A percentile compares a stretch with the other conserved stretches of the same genome.
These are phyloP conservation scores for Astrothelium macrocarpum DNA, from an alignment of 495 filamentous ascomycete species.

Conservation along the genomic window DNA sequence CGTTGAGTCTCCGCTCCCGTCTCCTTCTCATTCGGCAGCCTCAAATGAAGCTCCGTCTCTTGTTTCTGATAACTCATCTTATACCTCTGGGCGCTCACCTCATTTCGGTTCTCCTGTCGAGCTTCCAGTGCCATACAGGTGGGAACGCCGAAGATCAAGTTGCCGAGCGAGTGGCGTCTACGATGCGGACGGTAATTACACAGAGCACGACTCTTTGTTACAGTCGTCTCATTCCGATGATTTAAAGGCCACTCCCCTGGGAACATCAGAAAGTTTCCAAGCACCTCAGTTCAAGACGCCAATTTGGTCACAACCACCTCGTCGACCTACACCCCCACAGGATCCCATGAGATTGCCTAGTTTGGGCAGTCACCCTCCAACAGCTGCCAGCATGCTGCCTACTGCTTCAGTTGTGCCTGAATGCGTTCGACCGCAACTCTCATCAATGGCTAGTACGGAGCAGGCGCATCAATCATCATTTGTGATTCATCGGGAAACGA, in stretches of 20 bases:
- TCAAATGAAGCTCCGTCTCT: conserved; percentile 60
- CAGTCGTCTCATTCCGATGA: neutral
- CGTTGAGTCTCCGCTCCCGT: conserved; percentile 48
- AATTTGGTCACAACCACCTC: neutral
- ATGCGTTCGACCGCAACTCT: neutral
- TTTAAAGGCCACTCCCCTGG: neutral
- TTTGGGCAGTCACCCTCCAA: neutral
- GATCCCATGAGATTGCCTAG: neutral
- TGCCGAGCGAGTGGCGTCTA: conserved; percentile 4
- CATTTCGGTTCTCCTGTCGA: conserved; percentile 26
- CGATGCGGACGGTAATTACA: conserved; percentile 1
- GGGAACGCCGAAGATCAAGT: conserved; percentile 1
- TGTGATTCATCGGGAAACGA: neutral
- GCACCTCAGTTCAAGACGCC: neutral
- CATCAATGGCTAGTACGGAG: neutral
- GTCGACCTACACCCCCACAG: neutral
- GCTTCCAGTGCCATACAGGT: conserved; percentile 22
- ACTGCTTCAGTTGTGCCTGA: neutral
- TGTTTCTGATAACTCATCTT: conserved; percentile 58
- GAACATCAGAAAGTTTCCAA: neutral
- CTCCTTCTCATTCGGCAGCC: conserved; percentile 53
- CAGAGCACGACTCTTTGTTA: neutral
- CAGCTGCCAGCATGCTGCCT: neutral
- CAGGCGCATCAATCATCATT: neutral
- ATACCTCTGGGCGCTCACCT: conserved; percentile 36